Conservation (phyloP, 805 yeast species). For the Suhomyces sp. region DNA sequence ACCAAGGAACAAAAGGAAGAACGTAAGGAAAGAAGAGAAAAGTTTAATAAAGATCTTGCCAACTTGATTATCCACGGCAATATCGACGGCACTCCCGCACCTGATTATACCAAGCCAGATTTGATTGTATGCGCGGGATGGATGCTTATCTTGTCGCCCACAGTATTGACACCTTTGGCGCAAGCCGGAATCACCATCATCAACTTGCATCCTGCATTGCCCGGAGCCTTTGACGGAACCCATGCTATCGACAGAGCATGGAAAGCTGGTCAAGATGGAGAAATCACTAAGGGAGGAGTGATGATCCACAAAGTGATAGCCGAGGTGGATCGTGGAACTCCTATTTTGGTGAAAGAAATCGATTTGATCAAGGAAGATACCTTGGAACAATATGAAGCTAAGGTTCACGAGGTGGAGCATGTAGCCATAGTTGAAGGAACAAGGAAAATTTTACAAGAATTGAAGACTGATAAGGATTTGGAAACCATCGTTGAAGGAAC, state of each 20-base stretch:
- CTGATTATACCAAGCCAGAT: conserved; percentile 57
- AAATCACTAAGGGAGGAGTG: conserved; percentile 75
- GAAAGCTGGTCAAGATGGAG: conserved; percentile 89
- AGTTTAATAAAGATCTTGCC: conserved; percentile 79
- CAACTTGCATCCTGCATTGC: conserved; percentile 94
- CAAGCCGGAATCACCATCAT: conserved; percentile 70
- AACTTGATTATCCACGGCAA: conserved; percentile 54
- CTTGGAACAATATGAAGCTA: conserved; percentile 71
- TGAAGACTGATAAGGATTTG: conserved; percentile 63
- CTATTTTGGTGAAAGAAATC: conserved; percentile 77
- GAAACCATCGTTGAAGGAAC: conserved; percentile 93
- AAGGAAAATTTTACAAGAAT: conserved; percentile 49
- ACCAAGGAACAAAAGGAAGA: conserved; percentile 63
- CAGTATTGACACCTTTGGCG: conserved; percentile 65
- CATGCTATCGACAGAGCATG: conserved; percentile 96
- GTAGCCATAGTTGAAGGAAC: conserved; percentile 93
- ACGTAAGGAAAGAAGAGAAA: conserved; percentile 60
- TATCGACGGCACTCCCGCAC: conserved; percentile 33
- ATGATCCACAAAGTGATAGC: conserved; percentile 97
- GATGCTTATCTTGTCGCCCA: conserved; percentile 87
- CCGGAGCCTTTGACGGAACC: conserved; percentile 95
- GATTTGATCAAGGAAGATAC: conserved; percentile 69
- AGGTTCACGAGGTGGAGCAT: conserved; percentile 86
- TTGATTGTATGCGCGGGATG: conserved; percentile 97
- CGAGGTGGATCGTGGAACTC: conserved; percentile 92